phyloP scores from a whole-genome alignment of 352 stramenopile species.

The Phytophthora capsici region DNA sequence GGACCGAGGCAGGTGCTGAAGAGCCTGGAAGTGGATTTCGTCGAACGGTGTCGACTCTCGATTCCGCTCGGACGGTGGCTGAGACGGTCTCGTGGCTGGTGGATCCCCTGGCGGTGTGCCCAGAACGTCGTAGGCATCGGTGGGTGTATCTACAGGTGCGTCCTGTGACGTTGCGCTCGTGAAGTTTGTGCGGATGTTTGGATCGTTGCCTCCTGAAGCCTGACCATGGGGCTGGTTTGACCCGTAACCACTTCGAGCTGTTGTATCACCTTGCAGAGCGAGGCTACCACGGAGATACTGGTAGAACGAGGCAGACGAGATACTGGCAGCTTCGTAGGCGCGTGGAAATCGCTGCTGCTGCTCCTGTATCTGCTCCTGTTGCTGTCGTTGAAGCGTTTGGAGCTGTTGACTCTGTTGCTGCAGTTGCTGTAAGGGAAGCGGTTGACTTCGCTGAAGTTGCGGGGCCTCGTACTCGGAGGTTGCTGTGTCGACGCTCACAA shows the following conservation, averaged over 20 bases:
- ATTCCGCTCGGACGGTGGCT: conserved; percentile 20
- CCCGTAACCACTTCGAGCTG: not conserved
- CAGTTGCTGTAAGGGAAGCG: conserved; percentile 27
- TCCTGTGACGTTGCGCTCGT: conserved; percentile 24
- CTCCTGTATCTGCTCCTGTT: conserved; percentile 30
- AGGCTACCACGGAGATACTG: conserved; percentile 28
- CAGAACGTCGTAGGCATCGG: conserved; percentile 53
- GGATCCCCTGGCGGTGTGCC: conserved; percentile 64
- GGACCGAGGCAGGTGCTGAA: conserved; percentile 35
- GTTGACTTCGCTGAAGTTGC: conserved; percentile 1
- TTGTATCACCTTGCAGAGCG: not conserved
- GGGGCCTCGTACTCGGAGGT: conserved; percentile 22
- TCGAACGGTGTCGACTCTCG: conserved; percentile 23
- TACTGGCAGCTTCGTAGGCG: conserved; percentile 27
- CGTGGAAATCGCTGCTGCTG: conserved; percentile 29
- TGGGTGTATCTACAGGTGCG: conserved; percentile 37
- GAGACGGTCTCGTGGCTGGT: conserved; percentile 33
- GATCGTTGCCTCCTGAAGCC: conserved; percentile 22
- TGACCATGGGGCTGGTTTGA: conserved; percentile 11
- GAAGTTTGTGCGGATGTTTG: conserved; percentile 59
- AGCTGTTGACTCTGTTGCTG: conserved; percentile 30
- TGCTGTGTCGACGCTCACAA: conserved; percentile 36
- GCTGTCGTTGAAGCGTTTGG: conserved; percentile 31
- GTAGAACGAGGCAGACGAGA: conserved; percentile 31
- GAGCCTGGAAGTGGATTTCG: conserved; percentile 20